Conservation (phyloP, 2,329 filamentous ascomycete genomes). For the Pezicula carpinea region DNA sequence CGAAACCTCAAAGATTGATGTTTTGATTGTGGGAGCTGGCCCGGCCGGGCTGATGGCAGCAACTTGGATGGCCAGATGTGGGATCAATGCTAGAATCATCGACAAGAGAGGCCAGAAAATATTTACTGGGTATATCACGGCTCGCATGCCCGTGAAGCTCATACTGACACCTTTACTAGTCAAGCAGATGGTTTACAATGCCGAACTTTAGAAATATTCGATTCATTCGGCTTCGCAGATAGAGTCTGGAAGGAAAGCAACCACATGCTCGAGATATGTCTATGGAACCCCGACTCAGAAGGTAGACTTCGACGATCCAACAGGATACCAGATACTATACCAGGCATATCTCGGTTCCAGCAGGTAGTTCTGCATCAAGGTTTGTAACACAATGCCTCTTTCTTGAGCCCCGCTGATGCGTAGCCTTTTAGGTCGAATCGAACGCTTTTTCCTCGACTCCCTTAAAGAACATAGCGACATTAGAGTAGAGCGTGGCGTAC, state of each 20-base stretch:
- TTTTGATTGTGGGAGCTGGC: constrained; percentile 46
- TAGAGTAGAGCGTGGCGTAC: constrained; percentile 53
- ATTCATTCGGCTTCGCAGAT: constrained; percentile 65
- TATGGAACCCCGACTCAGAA: constrained; percentile 58
- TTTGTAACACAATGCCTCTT: neutral
- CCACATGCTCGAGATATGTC: constrained; percentile 60
- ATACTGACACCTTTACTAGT: neutral
- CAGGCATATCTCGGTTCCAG: constrained; percentile 57
- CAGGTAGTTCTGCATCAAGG: constrained; percentile 68
- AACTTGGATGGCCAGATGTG: constrained; percentile 39
- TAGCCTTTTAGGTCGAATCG: constrained; percentile 43
- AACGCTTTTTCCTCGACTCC: constrained; percentile 60
- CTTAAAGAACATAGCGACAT: constrained; percentile 51
- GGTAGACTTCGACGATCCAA: constrained; percentile 54
- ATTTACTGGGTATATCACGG: constrained; percentile 12
- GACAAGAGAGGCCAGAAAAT: constrained; percentile 36
- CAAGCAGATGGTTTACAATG: constrained; percentile 56
- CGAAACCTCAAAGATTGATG: constrained; percentile 33
- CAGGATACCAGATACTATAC: constrained; percentile 57
- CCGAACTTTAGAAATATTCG: constrained; percentile 68
- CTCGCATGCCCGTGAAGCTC: neutral
- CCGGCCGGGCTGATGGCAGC: constrained; percentile 32
- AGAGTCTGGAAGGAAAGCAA: constrained; percentile 62
- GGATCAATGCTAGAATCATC: constrained; percentile 43
- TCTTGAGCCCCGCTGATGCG: neutral